Conservation (phyloP, 2,329 filamentous ascomycete genomes). For the Esteya vermicola region DNA sequence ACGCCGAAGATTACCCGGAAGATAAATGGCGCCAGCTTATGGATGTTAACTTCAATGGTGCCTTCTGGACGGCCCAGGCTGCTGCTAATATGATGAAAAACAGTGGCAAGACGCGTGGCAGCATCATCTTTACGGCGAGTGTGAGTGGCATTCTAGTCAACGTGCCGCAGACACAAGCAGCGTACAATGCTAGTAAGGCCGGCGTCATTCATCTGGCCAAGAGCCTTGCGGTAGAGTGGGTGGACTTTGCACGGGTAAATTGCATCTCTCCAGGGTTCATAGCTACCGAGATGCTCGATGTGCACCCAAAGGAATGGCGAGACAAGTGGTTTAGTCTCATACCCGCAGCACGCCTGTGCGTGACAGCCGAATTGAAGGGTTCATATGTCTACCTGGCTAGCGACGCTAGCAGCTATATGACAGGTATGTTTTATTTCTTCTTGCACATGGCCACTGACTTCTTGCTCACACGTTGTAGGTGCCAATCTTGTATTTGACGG, state of each 20-base stretch:
- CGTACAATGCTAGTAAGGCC: slow-evolving; percentile 62
- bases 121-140: slow-evolving; percentile 62
- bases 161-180: slow-evolving; percentile 57
- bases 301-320: not conserved
- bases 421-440: slow-evolving; percentile 15
- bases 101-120: slow-evolving; percentile 21
- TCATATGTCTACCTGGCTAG: not conserved
- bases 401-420: slow-evolving; percentile 39
- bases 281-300: slow-evolving; percentile 45
- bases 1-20: slow-evolving; percentile 24
- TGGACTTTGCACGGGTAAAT: slow-evolving; percentile 57
- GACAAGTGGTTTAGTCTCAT: not conserved
- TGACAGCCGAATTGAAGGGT: not conserved
- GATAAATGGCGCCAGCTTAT: slow-evolving; percentile 22
- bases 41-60: slow-evolving; percentile 25
- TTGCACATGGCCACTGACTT: not conserved
- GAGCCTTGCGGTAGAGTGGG: slow-evolving; percentile 68
- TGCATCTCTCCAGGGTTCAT: slow-evolving; percentile 62
- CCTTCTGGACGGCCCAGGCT: slow-evolving; percentile 28
- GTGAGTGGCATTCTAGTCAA: slow-evolving; percentile 71
- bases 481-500: slow-evolving; percentile 62
- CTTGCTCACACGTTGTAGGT: slow-evolving; percentile 21
- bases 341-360: not conserved
- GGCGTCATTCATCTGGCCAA: slow-evolving; percentile 44
- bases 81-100: slow-evolving; percentile 20